Evolutionary conservation across 345 rosid genomes (phyloP), one percentile per base, ranked within the genome.

Genomic region (Acer saccharum): DNA sequence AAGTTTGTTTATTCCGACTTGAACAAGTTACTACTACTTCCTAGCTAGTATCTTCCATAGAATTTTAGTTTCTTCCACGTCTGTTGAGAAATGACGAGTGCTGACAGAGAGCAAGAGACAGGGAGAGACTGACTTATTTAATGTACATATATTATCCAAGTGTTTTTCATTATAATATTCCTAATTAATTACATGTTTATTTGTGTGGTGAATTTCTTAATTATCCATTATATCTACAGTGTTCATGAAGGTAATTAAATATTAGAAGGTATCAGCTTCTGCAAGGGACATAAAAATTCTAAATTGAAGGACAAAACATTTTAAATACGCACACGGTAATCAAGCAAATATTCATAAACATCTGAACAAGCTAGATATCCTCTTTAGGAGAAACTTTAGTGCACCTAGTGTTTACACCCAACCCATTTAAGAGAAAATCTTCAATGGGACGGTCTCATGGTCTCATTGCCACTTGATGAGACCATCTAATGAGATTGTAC

Each of bases 61-160:
- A 18, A 32, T 61, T 60, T 76, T 17, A 32, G 69, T 68, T 80
- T 58, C 39, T 61, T 68, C 65, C 48, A 64, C n/a, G 54, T 71
- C 67, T 14, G 63, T 43, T 54, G 63, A 61, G 67, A 82, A 66
- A 50, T 25, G 71, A 14, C 71, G 32, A 29, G 32, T 52, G 72
- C 77, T 3, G 61, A 60, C 32, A 58, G 48, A 39, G 73, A 57
- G 73, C 46, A 27, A 35, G 14, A 60, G 54, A 43, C 48, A 48
- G 76, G 68, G 58, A 46, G 58, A 43, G 75, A 21, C 75, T n/a
- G 16, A 41, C 64, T 23, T 73, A 17, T 12, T 54, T 54, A 14
- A 55, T 72, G 76, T 39, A 67, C 72, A 32, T 32, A 32, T 32
- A 32, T 32, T 32, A 65, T 21, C 3, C 29, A 32, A 66, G 32